Evolutionary conservation across 148 eudicot species (phyloP).

Genomic region (Nyssa sinensis): DNA sequence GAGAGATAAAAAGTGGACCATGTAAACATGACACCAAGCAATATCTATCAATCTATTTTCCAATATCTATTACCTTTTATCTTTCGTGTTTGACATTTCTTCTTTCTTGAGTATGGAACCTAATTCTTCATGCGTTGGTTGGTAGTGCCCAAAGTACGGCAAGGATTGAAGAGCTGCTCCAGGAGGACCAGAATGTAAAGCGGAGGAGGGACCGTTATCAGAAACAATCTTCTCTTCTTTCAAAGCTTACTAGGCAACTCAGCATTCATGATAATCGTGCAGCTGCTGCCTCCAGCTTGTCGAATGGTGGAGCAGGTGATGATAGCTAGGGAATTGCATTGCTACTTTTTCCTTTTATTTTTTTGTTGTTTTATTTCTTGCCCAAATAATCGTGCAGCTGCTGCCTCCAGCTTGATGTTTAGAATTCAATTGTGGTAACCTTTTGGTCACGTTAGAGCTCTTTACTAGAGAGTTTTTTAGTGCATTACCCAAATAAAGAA

Average conservation of each 20-base stretch:
- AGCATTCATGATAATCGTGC: conserved; percentile 86
- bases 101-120: background rate
- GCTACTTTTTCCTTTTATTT: background rate
- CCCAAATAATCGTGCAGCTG: too few species aligned
- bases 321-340: background rate
- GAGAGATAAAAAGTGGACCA: background rate
- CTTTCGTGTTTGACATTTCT: background rate
- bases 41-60: too few species aligned
- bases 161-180: conserved; percentile 81
- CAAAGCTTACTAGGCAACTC: conserved; percentile 78
- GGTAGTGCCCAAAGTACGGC: conserved; percentile 69
- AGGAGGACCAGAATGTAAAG: conserved; percentile 81
- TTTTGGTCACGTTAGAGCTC: background rate
- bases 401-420: background rate
- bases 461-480: too few species aligned
- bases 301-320: conserved; percentile 50
- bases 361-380: too few species aligned
- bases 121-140: background rate
- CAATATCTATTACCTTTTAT: too few species aligned
- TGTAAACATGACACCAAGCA: background rate
- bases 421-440: background rate
- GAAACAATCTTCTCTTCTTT: conserved; percentile 77
- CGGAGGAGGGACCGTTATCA: conserved; percentile 69
- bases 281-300: conserved; percentile 64
- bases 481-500: too few species aligned